A percentile compares a stretch with the other conserved stretches of the same genome.
phyloP scores from a whole-genome alignment of 768 basidiomycete species.

The Panus rudis region DNA sequence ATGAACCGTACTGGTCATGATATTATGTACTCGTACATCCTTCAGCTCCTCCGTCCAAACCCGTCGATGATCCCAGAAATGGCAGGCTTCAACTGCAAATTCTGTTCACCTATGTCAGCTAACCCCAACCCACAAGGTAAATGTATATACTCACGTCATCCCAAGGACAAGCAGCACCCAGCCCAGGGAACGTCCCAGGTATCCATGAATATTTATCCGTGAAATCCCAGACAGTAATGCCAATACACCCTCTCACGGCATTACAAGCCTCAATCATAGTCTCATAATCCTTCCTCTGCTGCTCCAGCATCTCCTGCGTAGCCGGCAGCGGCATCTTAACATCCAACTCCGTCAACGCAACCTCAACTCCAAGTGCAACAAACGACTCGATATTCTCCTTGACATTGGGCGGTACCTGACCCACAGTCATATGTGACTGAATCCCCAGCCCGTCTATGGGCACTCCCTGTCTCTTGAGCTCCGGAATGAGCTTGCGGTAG shows the following conservation, averaged over 20 bases:
- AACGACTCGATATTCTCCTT: conserved; percentile 44
- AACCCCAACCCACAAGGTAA: not conserved
- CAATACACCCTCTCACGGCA: conserved; percentile 28
- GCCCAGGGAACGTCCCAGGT: conserved; percentile 25
- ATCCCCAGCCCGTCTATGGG: conserved; percentile 60
- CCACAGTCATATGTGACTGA: conserved; percentile 55
- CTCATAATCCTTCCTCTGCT: conserved; percentile 54
- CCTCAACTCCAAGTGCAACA: conserved; percentile 54
- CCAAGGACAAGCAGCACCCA: conserved; percentile 26
- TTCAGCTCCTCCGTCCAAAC: not conserved
- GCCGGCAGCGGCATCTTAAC: conserved; percentile 52
- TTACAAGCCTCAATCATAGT: conserved; percentile 50
- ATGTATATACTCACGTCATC: conserved; percentile 19
- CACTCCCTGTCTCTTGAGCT: conserved; percentile 37
- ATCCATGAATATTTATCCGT: conserved; percentile 36
- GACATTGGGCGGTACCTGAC: conserved; percentile 41
- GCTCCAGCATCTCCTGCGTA: conserved; percentile 38
- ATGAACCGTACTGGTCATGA: too few species aligned
- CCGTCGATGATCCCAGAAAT: conserved; percentile 3
- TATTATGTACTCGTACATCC: too few species aligned
- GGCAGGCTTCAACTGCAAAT: conserved; percentile 5
- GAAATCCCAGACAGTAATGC: conserved; percentile 36
- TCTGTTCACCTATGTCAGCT: not conserved
- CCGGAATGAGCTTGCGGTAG: conserved; percentile 44
- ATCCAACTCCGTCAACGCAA: conserved; percentile 65